These are phyloP conservation scores for Pseudozyma sp. DNA, from an alignment of 1,284 basidiomycete species.

Conservation along the genomic window DNA sequence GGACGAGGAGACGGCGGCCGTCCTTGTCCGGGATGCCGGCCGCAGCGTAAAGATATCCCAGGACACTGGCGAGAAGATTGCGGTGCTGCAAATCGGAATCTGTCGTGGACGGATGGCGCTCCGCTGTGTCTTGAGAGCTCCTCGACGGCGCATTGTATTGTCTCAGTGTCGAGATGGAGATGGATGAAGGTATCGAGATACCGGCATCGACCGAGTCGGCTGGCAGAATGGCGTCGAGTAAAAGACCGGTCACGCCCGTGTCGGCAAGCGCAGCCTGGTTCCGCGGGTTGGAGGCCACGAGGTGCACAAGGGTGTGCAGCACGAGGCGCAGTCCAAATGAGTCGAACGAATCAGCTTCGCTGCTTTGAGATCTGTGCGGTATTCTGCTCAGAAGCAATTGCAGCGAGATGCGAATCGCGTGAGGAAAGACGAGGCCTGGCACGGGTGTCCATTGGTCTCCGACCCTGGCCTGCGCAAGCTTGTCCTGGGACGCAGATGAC, in stretches of 20 bases:
- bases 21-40: slow-evolving; percentile 49
- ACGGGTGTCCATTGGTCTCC: slow-evolving; percentile 29
- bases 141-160: background rate
- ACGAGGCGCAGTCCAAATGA: slow-evolving; percentile 15
- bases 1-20: slow-evolving; percentile 30
- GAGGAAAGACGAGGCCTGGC: slow-evolving; percentile 20
- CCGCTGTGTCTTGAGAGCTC: background rate
- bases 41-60: slow-evolving; percentile 23
- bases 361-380: background rate
- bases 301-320: slow-evolving; percentile 12
- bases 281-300: slow-evolving; percentile 17
- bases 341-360: background rate
- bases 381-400: slow-evolving; percentile 8
- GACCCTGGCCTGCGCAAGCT: slow-evolving; percentile 8
- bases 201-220: background rate
- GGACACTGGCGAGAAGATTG: slow-evolving; percentile 15
- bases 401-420: slow-evolving; percentile 20
- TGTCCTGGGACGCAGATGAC: background rate
- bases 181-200: slow-evolving; percentile 4
- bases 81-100: background rate
- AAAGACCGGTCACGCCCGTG: slow-evolving; percentile 18
- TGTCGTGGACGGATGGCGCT: background rate
- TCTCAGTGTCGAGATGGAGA: background rate
- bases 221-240: slow-evolving; percentile 23
- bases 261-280: slow-evolving; percentile 25